phyloP scores from a whole-genome alignment of 2,329 filamentous ascomycete species.

The Lachnellula willkommii region DNA sequence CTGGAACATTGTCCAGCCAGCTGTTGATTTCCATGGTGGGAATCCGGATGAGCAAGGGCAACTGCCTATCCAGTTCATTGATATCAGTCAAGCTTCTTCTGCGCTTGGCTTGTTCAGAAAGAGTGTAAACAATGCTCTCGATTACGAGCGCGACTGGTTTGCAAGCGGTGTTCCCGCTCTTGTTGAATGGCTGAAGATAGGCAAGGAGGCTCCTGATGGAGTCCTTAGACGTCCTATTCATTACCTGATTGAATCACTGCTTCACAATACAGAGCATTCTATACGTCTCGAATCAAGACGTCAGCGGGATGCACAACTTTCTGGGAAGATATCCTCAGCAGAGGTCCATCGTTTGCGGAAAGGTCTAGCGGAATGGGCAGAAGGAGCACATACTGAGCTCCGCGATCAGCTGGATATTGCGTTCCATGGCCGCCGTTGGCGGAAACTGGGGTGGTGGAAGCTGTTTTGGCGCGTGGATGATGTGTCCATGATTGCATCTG shows the following conservation, averaged over 20 bases:
- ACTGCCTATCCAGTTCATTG: conserved; percentile 52
- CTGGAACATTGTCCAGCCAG: conserved; percentile 44
- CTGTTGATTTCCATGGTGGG: conserved; percentile 49
- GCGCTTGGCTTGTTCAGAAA: conserved; percentile 64
- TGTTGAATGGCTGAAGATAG: conserved; percentile 57
- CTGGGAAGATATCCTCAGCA: conserved; percentile 30
- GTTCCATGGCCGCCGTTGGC: conserved; percentile 72
- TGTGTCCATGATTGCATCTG: conserved; percentile 73
- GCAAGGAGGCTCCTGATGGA: conserved; percentile 36
- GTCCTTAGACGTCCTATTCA: conserved; percentile 61
- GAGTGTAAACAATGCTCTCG: conserved; percentile 62
- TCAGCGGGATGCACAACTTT: conserved; percentile 30
- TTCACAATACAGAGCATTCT: conserved; percentile 48
- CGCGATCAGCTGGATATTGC: conserved; percentile 73
- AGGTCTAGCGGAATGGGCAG: conserved; percentile 67
- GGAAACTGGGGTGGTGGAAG: conserved; percentile 85
- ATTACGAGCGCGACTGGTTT: conserved; percentile 71
- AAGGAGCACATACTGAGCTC: conserved; percentile 75
- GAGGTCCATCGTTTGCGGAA: conserved; percentile 46
- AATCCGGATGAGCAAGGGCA: conserved; percentile 29
- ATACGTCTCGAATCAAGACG: conserved; percentile 46
- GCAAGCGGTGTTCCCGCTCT: conserved; percentile 63
- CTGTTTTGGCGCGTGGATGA: conserved; percentile 93
- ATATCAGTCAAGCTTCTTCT: conserved; percentile 55
- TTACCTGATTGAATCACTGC: conserved; percentile 60